phyloP scores from a whole-genome alignment of 768 basidiomycete species.

The Leucocoprinus birnbaumii region DNA sequence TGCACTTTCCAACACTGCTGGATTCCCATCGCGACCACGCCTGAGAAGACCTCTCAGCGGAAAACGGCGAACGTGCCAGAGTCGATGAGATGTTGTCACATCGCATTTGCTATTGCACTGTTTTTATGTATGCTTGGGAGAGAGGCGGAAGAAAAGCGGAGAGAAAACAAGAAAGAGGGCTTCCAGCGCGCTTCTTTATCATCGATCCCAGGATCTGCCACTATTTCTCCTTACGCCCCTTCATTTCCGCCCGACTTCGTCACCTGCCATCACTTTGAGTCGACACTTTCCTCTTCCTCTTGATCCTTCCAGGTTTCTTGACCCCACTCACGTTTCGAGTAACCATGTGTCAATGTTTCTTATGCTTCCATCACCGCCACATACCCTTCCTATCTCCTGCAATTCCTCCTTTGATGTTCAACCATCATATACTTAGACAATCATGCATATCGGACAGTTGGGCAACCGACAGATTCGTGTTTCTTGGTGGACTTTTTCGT shows the following conservation, averaged over 20 bases:
- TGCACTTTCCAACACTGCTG: neutral
- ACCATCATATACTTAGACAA: neutral
- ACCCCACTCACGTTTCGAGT: neutral
- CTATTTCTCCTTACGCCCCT: neutral
- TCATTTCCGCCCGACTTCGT: slow-evolving; percentile 1
- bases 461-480: neutral
- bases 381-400: neutral
- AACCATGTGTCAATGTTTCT: neutral
- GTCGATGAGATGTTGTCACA: slow-evolving; percentile 1
- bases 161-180: neutral
- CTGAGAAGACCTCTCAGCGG: slow-evolving; percentile 1
- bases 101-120: no score
- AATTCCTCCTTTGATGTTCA: neutral
- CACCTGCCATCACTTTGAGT: neutral
- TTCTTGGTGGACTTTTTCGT: neutral
- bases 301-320: neutral
- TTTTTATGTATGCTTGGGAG: neutral
- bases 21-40: slow-evolving; percentile 1
- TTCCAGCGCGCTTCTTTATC: neutral
- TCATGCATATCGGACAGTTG: no score
- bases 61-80: slow-evolving; percentile 9
- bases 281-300: neutral
- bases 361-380: neutral
- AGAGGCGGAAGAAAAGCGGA: neutral
- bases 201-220: neutral